Evolutionary conservation across 2,329 filamentous ascomycete genomes (phyloP), one percentile per base, ranked within the genome.

Genomic region (Penicillium corylophilum): DNA sequence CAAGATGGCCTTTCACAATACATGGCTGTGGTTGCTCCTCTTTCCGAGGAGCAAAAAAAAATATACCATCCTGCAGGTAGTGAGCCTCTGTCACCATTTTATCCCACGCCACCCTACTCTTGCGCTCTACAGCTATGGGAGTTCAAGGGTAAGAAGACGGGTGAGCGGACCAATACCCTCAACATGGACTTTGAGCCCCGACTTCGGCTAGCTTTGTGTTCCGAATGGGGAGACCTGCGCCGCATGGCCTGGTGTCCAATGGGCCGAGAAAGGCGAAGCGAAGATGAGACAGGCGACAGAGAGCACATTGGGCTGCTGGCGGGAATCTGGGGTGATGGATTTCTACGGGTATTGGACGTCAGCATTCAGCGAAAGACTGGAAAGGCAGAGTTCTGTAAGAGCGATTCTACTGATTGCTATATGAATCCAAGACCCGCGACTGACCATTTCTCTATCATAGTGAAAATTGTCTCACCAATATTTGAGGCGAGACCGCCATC

Each of bases 121-220:
- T 74, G 77, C 13, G 76, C 75, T 2, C 74, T 86, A 28, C 82
- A 85, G 55, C 77, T 86, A 6, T 86, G 83, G 83, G 71, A 77
- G 5, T 81, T 86, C 57, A 68, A 71, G 33, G 72, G 74, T 3
- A 67, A 64, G 15, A 48, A 64, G 38, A 61, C 66, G 5, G 60
- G 64, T 1, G 50, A 57, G 15, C 53, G 57, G 20, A 65, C 71
- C 1, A 70, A 72, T 13, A 69, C 65, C 2, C 65, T 83, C 6
- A 74, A 82, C 59, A 71, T 72, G 56, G 63, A 59, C 0, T 60
- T 53, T 8, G 60, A 71, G 15, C 82, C 83, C 3, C 63, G 65
- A 40, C 70, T 85, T 38, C 70, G 71, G 23, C 59, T 78, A 31
- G 76, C 80, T 3, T 64, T 85, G n/a, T 83, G 81, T 57, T 77